Percentiles rank a stretch among this genome's conserved stretches.
These are phyloP conservation scores for Globisporangium cylindrosporum DNA, from an alignment of 352 stramenopile species.

Conservation along the genomic window DNA sequence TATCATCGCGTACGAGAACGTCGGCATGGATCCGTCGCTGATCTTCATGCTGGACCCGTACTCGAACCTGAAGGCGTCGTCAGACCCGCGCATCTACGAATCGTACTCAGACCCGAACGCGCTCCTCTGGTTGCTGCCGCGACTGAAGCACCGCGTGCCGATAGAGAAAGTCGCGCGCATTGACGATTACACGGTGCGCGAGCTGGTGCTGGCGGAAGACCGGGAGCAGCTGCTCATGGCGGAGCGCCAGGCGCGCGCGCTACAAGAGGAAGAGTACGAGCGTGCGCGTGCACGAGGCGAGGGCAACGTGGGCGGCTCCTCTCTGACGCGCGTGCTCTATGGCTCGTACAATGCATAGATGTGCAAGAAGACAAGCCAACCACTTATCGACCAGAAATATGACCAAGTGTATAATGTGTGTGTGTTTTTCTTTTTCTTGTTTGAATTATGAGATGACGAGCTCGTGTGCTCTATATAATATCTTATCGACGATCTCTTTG, in stretches of 20 bases:
- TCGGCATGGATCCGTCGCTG: conserved; percentile 61
- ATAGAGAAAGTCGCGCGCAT: conserved; percentile 76
- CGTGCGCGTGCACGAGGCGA: conserved; percentile 27
- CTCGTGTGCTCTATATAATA: conserved; percentile 5
- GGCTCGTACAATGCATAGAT: conserved; percentile 5
- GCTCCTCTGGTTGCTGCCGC: conserved; percentile 72
- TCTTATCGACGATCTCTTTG: conserved; percentile 7
- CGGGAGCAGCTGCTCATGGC: conserved; percentile 69
- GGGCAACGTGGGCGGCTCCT: conserved; percentile 24
- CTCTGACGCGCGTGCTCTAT: conserved; percentile 11
- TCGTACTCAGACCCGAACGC: conserved; percentile 82
- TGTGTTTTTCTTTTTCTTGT: not conserved
- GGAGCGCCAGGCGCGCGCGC: conserved; percentile 49
- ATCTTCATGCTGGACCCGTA: conserved; percentile 86
- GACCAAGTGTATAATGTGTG: conserved; percentile 11
- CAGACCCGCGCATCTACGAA: conserved; percentile 64
- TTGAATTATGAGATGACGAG: not conserved
- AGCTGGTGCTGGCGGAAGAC: conserved; percentile 75
- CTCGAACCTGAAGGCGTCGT: conserved; percentile 66
- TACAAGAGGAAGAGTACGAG: conserved; percentile 70
- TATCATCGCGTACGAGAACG: conserved; percentile 72
- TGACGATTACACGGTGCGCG: conserved; percentile 79
- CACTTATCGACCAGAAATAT: conserved; percentile 2
- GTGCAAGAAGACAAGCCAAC: conserved; percentile 3
- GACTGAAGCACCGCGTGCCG: conserved; percentile 80